Evolutionary conservation across 768 basidiomycete species (phyloP), one percentile per base, ranked within the genome.

Genomic region (Termitomyces sp.): DNA sequence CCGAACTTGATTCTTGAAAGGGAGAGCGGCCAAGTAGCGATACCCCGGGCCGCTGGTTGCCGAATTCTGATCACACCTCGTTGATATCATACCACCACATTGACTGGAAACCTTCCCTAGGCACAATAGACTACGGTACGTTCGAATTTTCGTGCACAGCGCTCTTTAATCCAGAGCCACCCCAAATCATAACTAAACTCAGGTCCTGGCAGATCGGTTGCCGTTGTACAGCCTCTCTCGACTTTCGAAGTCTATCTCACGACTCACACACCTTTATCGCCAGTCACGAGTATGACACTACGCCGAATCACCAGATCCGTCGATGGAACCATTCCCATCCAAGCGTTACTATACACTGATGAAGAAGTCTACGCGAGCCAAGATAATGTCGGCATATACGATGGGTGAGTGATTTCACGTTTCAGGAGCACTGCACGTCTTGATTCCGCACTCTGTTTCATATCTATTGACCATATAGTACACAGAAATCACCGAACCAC

Each of bases 361-460:
- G 96, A 98, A 74, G 85, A 86, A 49, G 76, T 91, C 35, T 75
- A 91, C 2, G 79, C 84, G 7, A 84, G 81, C 49, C 92, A 94
- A 69, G 90, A 93, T 49, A 78, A 77, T 55, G 88, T 98, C 6
- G 96, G 96, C 1, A 87, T 98, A 58, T 98, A 98, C 69, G 89
- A 95, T 66, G 94, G 93, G 95, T 96, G 72, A 63, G 88, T 76
- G 33, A 42, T 61, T 35, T 66, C 13, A 61, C 61, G 33, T 28
- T 52, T 44, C 51, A 48, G 66, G 61, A 68, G 59, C 35, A 54
- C 48, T 46, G 5, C 63, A 42, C 15, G 24, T 36, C 50, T 48
- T 55, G 56, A 64, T 44, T 42, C 16, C 22, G 24, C 38, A 24
- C 53, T 22, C 38, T 28, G 38, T 54, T 54, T 54, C 53, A 16